Conservation (phyloP, 139 green algal species). For the Mesotaenium endlicherianum region DNA sequence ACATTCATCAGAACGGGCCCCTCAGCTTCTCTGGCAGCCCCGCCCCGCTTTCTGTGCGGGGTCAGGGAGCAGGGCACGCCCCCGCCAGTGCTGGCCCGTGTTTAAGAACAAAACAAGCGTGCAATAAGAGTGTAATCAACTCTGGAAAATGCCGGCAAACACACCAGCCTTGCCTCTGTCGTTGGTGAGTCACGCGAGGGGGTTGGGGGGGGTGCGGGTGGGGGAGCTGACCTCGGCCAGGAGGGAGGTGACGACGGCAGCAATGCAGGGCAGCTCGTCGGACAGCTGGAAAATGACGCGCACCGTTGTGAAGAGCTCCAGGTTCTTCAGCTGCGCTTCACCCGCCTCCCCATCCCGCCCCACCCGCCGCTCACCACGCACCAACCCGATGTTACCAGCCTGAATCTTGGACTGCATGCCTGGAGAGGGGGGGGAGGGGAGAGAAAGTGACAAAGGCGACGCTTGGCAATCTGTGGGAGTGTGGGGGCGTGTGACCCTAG, state of each 20-base stretch:
- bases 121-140: not conserved
- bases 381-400: no score
- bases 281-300: conserved; percentile 34
- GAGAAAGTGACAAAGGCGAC: no score
- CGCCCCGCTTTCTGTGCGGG: no score
- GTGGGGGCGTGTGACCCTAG: no score
- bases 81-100: not conserved
- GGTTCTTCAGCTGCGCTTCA: conserved; percentile 37
- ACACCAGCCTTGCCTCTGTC: no score
- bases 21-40: not conserved
- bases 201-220: not conserved
- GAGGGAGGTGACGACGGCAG: conserved; percentile 22
- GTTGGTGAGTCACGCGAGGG: not conserved
- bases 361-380: no score
- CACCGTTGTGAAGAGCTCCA: conserved; percentile 13
- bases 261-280: conserved; percentile 31
- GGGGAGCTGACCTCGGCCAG: not conserved
- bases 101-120: not conserved
- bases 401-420: no score
- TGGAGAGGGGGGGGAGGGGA: no score
- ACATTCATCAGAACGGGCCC: not conserved
- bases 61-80: not conserved
- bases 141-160: no score
- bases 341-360: no score
- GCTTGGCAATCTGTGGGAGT: no score